phyloP scores from a whole-genome alignment of 495 filamentous ascomycete genomes.

The Neurospora tetrasperma region DNA sequence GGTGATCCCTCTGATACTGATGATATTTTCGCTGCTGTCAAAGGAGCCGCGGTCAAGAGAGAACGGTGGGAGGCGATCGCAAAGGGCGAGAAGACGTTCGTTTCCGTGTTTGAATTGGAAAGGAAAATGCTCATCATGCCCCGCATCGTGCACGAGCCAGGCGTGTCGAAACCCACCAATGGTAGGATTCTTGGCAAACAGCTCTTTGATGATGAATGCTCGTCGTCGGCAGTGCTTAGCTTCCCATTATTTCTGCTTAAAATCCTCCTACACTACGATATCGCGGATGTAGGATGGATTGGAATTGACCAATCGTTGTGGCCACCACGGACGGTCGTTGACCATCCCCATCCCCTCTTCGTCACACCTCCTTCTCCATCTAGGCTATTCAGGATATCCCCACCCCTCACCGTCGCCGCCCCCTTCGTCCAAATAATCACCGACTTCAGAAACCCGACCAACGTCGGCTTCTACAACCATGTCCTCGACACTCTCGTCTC shows the following conservation, averaged over 20 bases:
- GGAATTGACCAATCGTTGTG: too few relatives aligned
- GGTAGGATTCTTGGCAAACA: too few relatives aligned
- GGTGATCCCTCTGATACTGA: background rate
- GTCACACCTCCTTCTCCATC: background rate
- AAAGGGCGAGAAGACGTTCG: background rate
- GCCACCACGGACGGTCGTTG: too few relatives aligned
- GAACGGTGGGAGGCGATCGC: background rate
- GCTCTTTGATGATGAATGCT: background rate
- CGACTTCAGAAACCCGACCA: constrained; percentile 24
- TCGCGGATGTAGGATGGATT: too few relatives aligned
- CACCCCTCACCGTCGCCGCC: constrained; percentile 7
- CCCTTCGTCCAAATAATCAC: constrained; percentile 26
- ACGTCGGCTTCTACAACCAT: constrained; percentile 46
- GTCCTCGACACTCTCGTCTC: constrained; percentile 34
- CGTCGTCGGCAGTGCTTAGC: too few relatives aligned
- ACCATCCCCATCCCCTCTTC: too few relatives aligned
- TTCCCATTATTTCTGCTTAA: too few relatives aligned
- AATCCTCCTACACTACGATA: too few relatives aligned
- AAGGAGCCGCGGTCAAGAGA: background rate
- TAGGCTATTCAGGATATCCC: background rate
- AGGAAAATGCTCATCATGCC: background rate
- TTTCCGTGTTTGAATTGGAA: background rate
- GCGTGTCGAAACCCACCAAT: background rate
- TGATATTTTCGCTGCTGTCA: background rate
- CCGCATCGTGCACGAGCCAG: background rate